Percentiles rank a stretch among this genome's conserved stretches.
phyloP scores from a whole-genome alignment of 192 early-diverging fungal genomes.

The Phycomyces blakesleeanus region DNA sequence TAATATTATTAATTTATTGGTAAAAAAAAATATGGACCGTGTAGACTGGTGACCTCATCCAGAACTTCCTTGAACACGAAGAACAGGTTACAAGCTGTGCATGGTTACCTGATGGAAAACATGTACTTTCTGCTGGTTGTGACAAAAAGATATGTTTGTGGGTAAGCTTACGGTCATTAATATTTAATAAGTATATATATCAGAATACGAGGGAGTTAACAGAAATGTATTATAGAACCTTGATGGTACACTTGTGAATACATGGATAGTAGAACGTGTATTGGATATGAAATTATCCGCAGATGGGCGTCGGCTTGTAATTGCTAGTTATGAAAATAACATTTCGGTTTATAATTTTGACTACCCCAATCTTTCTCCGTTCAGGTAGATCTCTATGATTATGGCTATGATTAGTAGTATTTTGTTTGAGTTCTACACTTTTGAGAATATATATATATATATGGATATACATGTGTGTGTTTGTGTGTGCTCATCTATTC shows the following conservation, averaged over 20 bases:
- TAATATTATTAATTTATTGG: too few species aligned
- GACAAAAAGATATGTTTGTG: constrained; percentile 78
- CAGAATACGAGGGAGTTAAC: too few species aligned
- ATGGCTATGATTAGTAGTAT: too few species aligned
- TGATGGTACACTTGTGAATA: constrained; percentile 54
- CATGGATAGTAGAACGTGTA: constrained; percentile 57
- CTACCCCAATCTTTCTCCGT: constrained; percentile 20
- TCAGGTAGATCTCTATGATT: background rate
- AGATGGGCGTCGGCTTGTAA: constrained; percentile 60
- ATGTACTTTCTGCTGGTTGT: constrained; percentile 81
- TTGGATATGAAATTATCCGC: constrained; percentile 59
- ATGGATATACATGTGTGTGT: too few species aligned
- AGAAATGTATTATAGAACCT: constrained; percentile 40
- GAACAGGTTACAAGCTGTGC: constrained; percentile 79
- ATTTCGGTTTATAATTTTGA: constrained; percentile 63
- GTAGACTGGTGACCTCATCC: constrained; percentile 56
- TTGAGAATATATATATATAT: too few species aligned
- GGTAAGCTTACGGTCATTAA: constrained; percentile 46
- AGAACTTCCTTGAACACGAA: constrained; percentile 63
- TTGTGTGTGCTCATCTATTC: too few species aligned
- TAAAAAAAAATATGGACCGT: background rate
- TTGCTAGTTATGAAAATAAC: constrained; percentile 59
- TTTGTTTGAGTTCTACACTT: too few species aligned
- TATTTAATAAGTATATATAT: too few species aligned
- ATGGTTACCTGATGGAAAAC: constrained; percentile 82